Percentiles rank a stretch among this genome's conserved stretches.
phyloP scores from a whole-genome alignment of 192 early-diverging fungal genomes.

The Backusella mclennaniae region DNA sequence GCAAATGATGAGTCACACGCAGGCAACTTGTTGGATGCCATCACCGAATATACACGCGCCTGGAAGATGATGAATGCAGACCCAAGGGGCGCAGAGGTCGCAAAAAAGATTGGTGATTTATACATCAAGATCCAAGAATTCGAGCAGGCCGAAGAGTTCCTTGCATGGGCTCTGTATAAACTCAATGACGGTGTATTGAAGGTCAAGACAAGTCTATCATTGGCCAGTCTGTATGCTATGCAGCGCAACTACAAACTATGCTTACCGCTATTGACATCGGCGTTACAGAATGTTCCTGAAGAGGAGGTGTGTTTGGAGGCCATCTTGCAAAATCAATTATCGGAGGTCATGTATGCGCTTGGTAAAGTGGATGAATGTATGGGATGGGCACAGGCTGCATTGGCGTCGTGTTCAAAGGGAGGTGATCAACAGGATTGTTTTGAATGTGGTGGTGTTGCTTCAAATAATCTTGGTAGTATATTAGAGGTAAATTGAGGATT shows the following conservation, averaged over 20 bases:
- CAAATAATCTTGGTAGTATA: constrained; percentile 50
- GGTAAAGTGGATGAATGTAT: constrained; percentile 49
- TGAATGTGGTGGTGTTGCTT: constrained; percentile 53
- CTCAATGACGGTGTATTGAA: not conserved
- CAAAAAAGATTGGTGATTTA: constrained; percentile 38
- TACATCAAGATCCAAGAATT: constrained; percentile 37
- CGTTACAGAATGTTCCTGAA: constrained; percentile 33
- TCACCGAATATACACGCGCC: constrained; percentile 38
- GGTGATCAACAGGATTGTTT: constrained; percentile 40
- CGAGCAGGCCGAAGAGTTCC: constrained; percentile 38
- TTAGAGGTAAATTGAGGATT: constrained; percentile 37
- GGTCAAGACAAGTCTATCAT: constrained; percentile 18
- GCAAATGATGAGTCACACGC: constrained; percentile 28
- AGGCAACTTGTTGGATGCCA: constrained; percentile 36
- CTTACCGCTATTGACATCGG: constrained; percentile 45
- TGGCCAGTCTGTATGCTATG: constrained; percentile 52
- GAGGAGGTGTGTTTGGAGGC: constrained; percentile 46
- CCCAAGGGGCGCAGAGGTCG: constrained; percentile 20
- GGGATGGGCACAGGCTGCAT: constrained; percentile 55
- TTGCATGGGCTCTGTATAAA: constrained; percentile 45
- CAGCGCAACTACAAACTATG: constrained; percentile 47
- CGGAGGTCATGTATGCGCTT: constrained; percentile 46
- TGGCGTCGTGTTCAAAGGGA: constrained; percentile 41
- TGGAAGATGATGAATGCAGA: constrained; percentile 35
- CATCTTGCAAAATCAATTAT: constrained; percentile 51